Base-by-base conservation (phyloP, 176 grass and related monocot species). In the Ampelocalamus luodianensis region DNA sequence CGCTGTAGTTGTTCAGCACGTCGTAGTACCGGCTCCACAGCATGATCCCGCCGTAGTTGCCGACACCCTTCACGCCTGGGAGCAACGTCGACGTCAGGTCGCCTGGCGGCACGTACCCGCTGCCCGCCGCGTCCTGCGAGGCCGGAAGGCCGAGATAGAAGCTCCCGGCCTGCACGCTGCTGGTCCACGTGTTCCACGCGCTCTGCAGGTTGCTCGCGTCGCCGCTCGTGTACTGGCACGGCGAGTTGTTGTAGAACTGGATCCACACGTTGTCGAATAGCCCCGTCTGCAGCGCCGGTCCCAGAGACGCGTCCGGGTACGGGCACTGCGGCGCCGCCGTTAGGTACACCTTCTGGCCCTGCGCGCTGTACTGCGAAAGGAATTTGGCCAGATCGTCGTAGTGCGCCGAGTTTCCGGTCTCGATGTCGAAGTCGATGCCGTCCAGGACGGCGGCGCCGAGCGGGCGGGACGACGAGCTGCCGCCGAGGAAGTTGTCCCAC, bases 231-330 rank as follows among this genome's bases (percentile, higher is more conserved):
- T 83, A 94, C 83, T 97, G 76, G 80, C 92, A 97, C 37, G 42
- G 67, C 10, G 68, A 72, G 76, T 97, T 92, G 60, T 94, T 92
- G 92, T 92, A 97, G 74, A 97, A 97, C 86, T 97, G 95, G 38
- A 97, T 84, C 95, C 95, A 97, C 22, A 97, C 88, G 88, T 92
- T 91, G 88, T 97, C 88, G 50, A 97, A 94, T 11, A 89, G 62
- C 44, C 86, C 90, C 7, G 88, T 89, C 37, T 82, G 66, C 22
- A 95, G 78, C 76, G 90, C 90, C 8, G 78, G 32, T 0, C 37
- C 74, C 7, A 95, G 73, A 13, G 68, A 78, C 4, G 45, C 44
- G 80, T 92, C 94, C 14, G 94, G 91, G 89, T 71, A 90, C 0
- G 85, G 79, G 67, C 92, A 94, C 85, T 90, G 85, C 9, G 88